These are phyloP conservation scores for Nigrospora osmanthi DNA, from an alignment of 2,329 filamentous ascomycete species.

Conservation along the genomic window DNA sequence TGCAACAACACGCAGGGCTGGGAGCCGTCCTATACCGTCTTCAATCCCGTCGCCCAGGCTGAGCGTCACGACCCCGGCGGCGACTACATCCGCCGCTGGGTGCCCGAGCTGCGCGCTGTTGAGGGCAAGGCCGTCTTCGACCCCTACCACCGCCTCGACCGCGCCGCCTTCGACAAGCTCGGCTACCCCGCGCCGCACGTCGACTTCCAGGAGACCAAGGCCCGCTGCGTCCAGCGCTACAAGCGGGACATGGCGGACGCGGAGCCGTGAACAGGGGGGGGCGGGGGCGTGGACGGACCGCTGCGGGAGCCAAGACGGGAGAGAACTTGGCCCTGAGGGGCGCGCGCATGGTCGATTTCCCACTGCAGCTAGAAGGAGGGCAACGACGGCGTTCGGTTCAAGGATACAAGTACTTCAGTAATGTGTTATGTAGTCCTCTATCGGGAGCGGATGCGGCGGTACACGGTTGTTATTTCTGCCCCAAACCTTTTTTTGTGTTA, in stretches of 20 bases:
- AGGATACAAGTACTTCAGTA: no score
- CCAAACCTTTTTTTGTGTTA: no score
- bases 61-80: constrained; percentile 61
- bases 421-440: no score
- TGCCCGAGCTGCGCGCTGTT: constrained; percentile 52
- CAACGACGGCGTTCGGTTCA: no score
- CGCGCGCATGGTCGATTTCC: no score
- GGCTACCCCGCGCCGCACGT: constrained; percentile 58
- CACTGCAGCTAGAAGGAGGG: no score
- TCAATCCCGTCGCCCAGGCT: constrained; percentile 60
- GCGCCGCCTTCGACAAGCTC: constrained; percentile 38
- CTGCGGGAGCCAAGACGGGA: no score
- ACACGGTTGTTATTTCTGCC: no score
- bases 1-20: constrained; percentile 58
- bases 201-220: constrained; percentile 50
- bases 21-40: constrained; percentile 67
- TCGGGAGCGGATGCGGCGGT: no score
- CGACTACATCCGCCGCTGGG: constrained; percentile 59
- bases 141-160: constrained; percentile 48
- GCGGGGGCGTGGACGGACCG: no score
- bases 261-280: constrained; percentile 5
- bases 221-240: constrained; percentile 52
- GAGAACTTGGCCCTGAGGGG: no score
- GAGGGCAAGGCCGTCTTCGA: constrained; percentile 56
- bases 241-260: constrained; percentile 32